Percentiles rank a stretch among this genome's conserved stretches.
Conservation (phyloP, 1,139 yeast genomes). For the Saccharomycopsis phalli region DNA sequence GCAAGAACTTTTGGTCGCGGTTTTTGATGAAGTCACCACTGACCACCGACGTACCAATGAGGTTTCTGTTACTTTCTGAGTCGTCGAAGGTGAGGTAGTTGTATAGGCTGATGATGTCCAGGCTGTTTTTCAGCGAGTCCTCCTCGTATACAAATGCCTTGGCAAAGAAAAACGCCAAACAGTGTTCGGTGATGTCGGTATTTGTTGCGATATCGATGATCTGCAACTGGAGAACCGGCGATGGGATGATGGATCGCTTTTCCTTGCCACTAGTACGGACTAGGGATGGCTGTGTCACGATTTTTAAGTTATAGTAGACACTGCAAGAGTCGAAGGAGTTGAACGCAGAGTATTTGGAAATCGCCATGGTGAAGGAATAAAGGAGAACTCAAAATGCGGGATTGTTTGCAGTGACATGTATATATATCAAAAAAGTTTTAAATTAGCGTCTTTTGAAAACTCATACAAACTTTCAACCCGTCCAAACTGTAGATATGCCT, state of each 20-base stretch:
- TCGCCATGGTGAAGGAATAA: neutral
- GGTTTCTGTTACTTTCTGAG: neutral
- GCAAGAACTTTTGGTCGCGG: constrained; percentile 1
- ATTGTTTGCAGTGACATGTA: too few species aligned
- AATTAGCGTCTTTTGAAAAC: too few species aligned
- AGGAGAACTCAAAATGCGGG: too few species aligned
- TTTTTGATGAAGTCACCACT: constrained; percentile 10
- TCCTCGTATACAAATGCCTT: constrained; percentile 4
- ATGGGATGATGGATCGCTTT: constrained; percentile 15
- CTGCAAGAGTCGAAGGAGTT: neutral
- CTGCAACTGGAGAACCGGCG: constrained; percentile 16
- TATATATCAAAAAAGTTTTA: too few species aligned
- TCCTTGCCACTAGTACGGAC: constrained; percentile 14
- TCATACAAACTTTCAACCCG: too few species aligned
- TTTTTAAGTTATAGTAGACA: constrained; percentile 7
- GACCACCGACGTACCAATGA: constrained; percentile 15
- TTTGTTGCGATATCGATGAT: constrained; percentile 2
- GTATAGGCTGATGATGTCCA: neutral
- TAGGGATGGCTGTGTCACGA: constrained; percentile 13
- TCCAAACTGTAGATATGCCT: too few species aligned
- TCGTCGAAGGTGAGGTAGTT: constrained; percentile 2
- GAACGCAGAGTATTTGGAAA: neutral
- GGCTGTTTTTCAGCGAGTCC: neutral
- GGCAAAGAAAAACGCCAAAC: constrained; percentile 9
- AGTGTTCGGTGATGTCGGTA: constrained; percentile 11